Evolutionary conservation across 225 moss, liverwort and hornwort genomes (phyloP).

Genomic region (Marchantia paleacea): DNA sequence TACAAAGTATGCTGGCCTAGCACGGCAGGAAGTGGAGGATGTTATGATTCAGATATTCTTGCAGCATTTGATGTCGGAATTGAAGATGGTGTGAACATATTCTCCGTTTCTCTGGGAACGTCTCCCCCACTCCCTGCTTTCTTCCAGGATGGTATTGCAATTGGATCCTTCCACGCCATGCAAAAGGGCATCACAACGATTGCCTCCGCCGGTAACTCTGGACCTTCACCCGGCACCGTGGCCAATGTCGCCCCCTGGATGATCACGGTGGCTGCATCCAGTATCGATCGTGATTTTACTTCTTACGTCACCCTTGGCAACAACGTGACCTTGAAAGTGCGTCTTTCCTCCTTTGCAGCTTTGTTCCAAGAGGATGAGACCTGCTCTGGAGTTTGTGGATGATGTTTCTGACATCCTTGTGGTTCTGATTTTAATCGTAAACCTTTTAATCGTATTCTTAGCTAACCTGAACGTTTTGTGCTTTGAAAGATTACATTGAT

Average conservation of each 20-base stretch:
- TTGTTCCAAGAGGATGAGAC: background rate
- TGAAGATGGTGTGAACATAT: constrained; percentile 65
- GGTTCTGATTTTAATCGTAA: no score
- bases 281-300: constrained; percentile 61
- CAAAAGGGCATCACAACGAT: constrained; percentile 50
- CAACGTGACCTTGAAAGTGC: constrained; percentile 26
- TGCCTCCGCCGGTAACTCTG: constrained; percentile 66
- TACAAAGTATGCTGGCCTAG: constrained; percentile 91
- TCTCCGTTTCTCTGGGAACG: constrained; percentile 65
- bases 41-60: constrained; percentile 46
- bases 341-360: background rate
- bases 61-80: constrained; percentile 63
- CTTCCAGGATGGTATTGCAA: constrained; percentile 56
- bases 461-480: no score
- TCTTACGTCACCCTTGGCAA: constrained; percentile 46
- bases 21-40: constrained; percentile 26
- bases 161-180: constrained; percentile 65
- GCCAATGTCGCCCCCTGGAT: constrained; percentile 80
- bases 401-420: no score
- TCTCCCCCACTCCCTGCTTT: constrained; percentile 42
- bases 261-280: constrained; percentile 63
- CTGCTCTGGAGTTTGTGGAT: no score
- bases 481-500: no score
- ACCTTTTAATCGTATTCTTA: background rate
- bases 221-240: constrained; percentile 55